Evolutionary conservation across 1,284 basidiomycete species (phyloP), one percentile per base, ranked within the genome.

Genomic region (Binderoboletus segoi): DNA sequence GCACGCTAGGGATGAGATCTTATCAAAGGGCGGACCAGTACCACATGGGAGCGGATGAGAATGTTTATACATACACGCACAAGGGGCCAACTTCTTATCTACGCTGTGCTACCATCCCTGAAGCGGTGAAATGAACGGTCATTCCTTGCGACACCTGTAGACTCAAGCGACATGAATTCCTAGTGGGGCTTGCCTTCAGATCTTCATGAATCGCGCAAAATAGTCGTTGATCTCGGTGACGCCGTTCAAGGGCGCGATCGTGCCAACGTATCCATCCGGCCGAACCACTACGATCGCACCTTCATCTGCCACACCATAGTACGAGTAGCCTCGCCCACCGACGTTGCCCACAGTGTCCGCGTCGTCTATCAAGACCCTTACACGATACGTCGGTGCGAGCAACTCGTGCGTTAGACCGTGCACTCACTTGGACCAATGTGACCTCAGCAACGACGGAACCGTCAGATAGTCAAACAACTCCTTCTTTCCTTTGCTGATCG

Each of bases 181-280:
- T n/a, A n/a, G n/a, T n/a, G n/a, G n/a, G n/a, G 11, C 7, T 18
- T 30, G 15, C 10, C 15, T 28, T 67, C 18, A 67, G 42, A 23
- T 21, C 37, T 51, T 60, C 71, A 69, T 62, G 48, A 83, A 82
- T 8, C 67, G 67, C 3, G 71, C 66, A 54, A 88, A 86, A 71
- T 87, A 88, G 18, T 60, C 61, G 38, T 82, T 69, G n/a, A 88
- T 61, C n/a, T 73, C 74, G 8, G 70, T 62, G 33, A 74, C 60
- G 5, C 75, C 68, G 37, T 82, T 74, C 41, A 89, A 68, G 0
- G 85, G 79, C 2, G 77, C 76, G 23, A 89, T 74, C 53, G 76
- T 75, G 3, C 85, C 86, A 18, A 92, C 81, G 59, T 90, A 91
- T 11, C 89, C 89, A 63, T 92, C 89, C 4, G 89, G 89, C 32